Percentiles rank a stretch among this genome's conserved stretches.
Conservation (phyloP, 371 early-diverging fungal species). For the Mortierella sp. region DNA sequence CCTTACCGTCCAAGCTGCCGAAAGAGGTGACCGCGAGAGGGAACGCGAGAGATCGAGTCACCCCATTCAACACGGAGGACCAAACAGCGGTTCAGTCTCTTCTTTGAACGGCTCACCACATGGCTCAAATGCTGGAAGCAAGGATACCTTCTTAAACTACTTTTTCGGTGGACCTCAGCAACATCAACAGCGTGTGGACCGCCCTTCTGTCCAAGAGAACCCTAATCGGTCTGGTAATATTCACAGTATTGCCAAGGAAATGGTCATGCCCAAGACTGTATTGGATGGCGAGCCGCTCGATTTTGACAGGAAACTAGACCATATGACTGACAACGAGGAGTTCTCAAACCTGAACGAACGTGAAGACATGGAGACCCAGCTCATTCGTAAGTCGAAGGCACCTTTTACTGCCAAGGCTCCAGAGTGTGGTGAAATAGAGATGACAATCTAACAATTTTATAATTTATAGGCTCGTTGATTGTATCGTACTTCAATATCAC, state of each 20-base stretch:
- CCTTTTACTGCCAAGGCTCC: neutral
- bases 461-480: slow-evolving; percentile 71
- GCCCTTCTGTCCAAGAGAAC: slow-evolving; percentile 25
- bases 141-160: slow-evolving; percentile 79
- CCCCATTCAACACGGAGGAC: slow-evolving; percentile 29
- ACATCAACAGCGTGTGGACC: slow-evolving; percentile 30
- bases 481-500: slow-evolving; percentile 89
- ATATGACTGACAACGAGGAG: slow-evolving; percentile 60
- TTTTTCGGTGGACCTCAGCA: slow-evolving; percentile 79
- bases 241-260: slow-evolving; percentile 51
- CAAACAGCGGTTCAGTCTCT: slow-evolving; percentile 27
- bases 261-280: slow-evolving; percentile 62
- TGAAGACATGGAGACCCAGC: slow-evolving; percentile 85
- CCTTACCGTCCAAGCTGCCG: slow-evolving; percentile 44
- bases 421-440: no score
- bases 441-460: neutral
- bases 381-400: slow-evolving; percentile 74
- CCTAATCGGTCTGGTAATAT: slow-evolving; percentile 16
- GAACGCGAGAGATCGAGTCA: slow-evolving; percentile 44
- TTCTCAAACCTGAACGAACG: slow-evolving; percentile 67
- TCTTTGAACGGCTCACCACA: slow-evolving; percentile 36
- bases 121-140: slow-evolving; percentile 48
- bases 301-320: slow-evolving; percentile 48
- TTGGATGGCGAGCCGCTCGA: slow-evolving; percentile 58
- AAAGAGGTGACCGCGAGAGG: slow-evolving; percentile 39